Base-by-base conservation (phyloP, 495 filamentous ascomycete genomes). In the Tuber brumale region DNA sequence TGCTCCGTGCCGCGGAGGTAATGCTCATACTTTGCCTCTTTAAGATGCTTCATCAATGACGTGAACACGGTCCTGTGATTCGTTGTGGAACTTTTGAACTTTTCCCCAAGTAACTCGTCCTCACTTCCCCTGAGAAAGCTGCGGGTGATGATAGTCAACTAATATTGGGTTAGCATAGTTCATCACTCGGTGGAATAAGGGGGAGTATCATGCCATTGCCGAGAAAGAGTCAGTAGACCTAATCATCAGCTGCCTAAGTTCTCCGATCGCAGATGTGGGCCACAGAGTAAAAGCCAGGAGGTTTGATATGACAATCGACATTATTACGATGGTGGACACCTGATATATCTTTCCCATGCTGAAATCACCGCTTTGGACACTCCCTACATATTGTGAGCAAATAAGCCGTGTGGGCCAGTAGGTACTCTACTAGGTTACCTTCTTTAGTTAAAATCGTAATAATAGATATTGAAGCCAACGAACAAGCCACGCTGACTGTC, bases 381-480 rank as follows among this genome's bases (percentile, higher is more conserved):
- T 83, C 21, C 75, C 81, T 83, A 37, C 12, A 35, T n/a, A 37
- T 51, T 16, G 37, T 74, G 19, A 73, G 57, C 39, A 43, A 42
- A 8, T 44, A 19, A 37, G 23, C 19, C 16, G 18, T 18, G 27
- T 35, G 27, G 27, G 16, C 57, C 27, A 18, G 57, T 18, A 5
- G 4, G 6, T 18, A 19, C 27, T 35, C 57, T 35, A 18, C 7
- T 27, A 74, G 35, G 69, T 16, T 88, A 75, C 92, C 94, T 84
- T 98, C 95, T 84, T 96, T 97, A 3, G 95, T 97, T 78, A 97
- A 85, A 57, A 97, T 89, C 3, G 92, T 95, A 82, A 97, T 97
- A 70, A 95, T 94, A 37, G 93, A 92, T 37, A 98, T 89, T n/a
- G 92, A 93, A 3, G 95, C 89, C 76, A 98, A 86, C 37, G 94